Conservation (phyloP, 768 basidiomycete species). For the Russula sp. region DNA sequence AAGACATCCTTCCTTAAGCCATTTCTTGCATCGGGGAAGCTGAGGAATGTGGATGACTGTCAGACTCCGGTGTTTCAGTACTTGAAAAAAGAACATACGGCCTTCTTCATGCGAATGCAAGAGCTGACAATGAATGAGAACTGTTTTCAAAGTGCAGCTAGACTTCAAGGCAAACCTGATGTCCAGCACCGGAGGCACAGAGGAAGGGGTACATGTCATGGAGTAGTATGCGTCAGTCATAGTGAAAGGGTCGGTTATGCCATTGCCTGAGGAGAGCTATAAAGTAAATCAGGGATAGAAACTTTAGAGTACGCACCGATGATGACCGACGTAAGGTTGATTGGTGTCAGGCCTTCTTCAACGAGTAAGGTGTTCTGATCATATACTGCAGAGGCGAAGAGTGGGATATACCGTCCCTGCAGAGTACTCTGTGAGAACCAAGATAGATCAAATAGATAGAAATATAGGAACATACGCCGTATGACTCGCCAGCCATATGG, state of each 20-base stretch:
- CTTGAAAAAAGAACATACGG: conserved; percentile 26
- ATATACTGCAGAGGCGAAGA: conserved; percentile 41
- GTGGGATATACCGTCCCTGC: conserved; percentile 45
- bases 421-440: not conserved
- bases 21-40: conserved; percentile 41
- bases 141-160: not conserved
- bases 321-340: conserved; percentile 43
- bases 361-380: conserved; percentile 40
- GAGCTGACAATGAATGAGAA: conserved; percentile 21
- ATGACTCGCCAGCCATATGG: conserved; percentile 41
- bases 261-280: conserved; percentile 35
- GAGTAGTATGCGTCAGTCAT: conserved; percentile 41
- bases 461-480: conserved; percentile 35
- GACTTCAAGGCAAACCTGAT: conserved; percentile 33
- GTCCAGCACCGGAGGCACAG: conserved; percentile 39
- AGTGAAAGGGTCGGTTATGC: conserved; percentile 34
- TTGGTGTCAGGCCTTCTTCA: conserved; percentile 41
- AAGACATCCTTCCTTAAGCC: conserved; percentile 34
- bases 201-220: conserved; percentile 46
- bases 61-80: not conserved
- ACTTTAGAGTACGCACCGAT: conserved; percentile 32
- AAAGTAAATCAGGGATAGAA: not conserved
- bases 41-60: conserved; percentile 6
- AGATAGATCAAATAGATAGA: not conserved
- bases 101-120: conserved; percentile 39